These are phyloP conservation scores for Phycomyces nitens DNA, from an alignment of 192 early-diverging fungal species.

Conservation along the genomic window DNA sequence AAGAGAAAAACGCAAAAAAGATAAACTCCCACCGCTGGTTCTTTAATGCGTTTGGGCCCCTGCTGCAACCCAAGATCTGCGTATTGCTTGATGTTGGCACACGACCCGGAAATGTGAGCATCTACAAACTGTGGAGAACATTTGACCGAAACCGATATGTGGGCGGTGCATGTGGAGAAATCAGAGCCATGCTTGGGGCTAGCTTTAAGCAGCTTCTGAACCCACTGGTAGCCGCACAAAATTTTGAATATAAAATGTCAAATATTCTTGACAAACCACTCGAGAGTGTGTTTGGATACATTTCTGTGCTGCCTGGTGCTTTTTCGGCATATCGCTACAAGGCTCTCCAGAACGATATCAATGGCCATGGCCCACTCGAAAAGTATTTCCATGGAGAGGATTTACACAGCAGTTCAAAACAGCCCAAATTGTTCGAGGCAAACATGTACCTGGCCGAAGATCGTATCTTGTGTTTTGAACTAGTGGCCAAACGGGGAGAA, in stretches of 20 bases:
- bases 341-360: constrained; percentile 49
- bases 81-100: constrained; percentile 76
- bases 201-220: constrained; percentile 58
- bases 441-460: constrained; percentile 73
- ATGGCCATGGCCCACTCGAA: constrained; percentile 51
- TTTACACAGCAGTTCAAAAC: constrained; percentile 41
- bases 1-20: constrained; percentile 79
- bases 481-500: constrained; percentile 60
- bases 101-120: constrained; percentile 49
- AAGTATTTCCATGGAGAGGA: constrained; percentile 70
- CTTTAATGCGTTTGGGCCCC: constrained; percentile 68
- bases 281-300: constrained; percentile 75
- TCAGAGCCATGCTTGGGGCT: constrained; percentile 51
- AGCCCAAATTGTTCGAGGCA: constrained; percentile 61
- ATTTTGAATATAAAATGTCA: constrained; percentile 78
- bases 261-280: constrained; percentile 79
- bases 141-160: constrained; percentile 65
- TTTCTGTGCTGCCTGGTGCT: constrained; percentile 75
- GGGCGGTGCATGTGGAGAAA: constrained; percentile 85
- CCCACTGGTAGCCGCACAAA: constrained; percentile 70
- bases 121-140: constrained; percentile 55
- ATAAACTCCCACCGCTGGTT: constrained; percentile 77
- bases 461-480: constrained; percentile 80
- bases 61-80: constrained; percentile 62
- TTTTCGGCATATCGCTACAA: constrained; percentile 74